Evolutionary conservation across 768 basidiomycete species (phyloP).

Genomic region (Pulveroboletus ravenelii): DNA sequence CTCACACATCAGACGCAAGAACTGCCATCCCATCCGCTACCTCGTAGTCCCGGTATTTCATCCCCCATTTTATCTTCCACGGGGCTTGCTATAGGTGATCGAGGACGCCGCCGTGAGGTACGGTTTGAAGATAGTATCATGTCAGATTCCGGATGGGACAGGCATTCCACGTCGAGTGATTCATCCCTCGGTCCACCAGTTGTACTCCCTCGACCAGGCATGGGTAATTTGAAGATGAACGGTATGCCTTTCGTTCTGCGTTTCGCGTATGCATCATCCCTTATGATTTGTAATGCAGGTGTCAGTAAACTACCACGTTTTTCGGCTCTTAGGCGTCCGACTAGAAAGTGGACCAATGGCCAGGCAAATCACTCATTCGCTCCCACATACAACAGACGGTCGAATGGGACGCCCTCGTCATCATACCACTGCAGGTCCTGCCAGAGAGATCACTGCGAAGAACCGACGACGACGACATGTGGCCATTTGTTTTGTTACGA

Average conservation of each 20-base stretch:
- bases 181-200: constrained; percentile 25
- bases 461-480: constrained; percentile 58
- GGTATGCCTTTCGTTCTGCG: constrained; percentile 12
- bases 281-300: constrained; percentile 13
- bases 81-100: constrained; percentile 25
- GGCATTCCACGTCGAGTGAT: constrained; percentile 28
- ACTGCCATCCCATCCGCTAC: constrained; percentile 5
- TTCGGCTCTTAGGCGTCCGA: constrained; percentile 23
- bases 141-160: constrained; percentile 27
- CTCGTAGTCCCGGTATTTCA: constrained; percentile 20
- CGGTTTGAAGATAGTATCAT: constrained; percentile 33
- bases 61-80: constrained; percentile 30
- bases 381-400: constrained; percentile 6
- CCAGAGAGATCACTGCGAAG: constrained; percentile 43
- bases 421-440: constrained; percentile 49
- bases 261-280: background rate
- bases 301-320: constrained; percentile 30
- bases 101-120: constrained; percentile 30
- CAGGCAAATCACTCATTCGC: constrained; percentile 7
- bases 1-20: constrained; percentile 23
- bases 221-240: constrained; percentile 10
- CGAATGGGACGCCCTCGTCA: constrained; percentile 5
- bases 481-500: constrained; percentile 59
- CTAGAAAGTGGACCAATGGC: constrained; percentile 12
- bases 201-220: constrained; percentile 11